A percentile compares a stretch with the other conserved stretches of the same genome.
phyloP scores from a whole-genome alignment of 345 rosid species.

The Capsella bursapastoris region DNA sequence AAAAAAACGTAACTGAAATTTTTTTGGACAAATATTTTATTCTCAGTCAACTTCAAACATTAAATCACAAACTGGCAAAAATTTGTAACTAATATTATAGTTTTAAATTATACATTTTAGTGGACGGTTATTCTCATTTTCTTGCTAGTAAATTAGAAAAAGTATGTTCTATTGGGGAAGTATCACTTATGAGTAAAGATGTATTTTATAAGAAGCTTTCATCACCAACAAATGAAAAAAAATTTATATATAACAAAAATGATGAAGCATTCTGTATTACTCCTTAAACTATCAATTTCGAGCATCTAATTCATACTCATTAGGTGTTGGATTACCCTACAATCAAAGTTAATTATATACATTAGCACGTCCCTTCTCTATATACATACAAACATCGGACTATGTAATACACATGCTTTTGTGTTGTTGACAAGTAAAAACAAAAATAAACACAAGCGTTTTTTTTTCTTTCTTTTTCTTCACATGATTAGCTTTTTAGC shows the following conservation, averaged over 20 bases:
- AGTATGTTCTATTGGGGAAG: neutral
- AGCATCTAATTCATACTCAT: slow-evolving; percentile 42
- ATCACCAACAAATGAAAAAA: slow-evolving; percentile 36
- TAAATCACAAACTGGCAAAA: slow-evolving; percentile 1
- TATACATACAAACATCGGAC: neutral
- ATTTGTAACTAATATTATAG: neutral
- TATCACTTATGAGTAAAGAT: slow-evolving; percentile 13
- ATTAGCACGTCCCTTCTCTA: slow-evolving; percentile 3
- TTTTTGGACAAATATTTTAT: neutral
- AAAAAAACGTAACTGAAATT: neutral
- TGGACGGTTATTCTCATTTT: neutral
- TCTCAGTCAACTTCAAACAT: slow-evolving; percentile 9
- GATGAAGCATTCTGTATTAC: slow-evolving; percentile 43
- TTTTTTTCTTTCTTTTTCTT: too few relatives aligned
- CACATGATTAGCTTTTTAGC: too few relatives aligned
- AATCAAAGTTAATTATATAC: slow-evolving; percentile 44
- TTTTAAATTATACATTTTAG: neutral
- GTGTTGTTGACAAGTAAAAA: slow-evolving; percentile 4
- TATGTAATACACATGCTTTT: neutral
- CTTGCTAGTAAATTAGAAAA: neutral
- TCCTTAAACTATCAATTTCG: slow-evolving; percentile 44
- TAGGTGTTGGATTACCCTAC: slow-evolving; percentile 48
- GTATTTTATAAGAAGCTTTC: slow-evolving; percentile 40
- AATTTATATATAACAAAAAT: neutral
- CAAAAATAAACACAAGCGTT: neutral